Base-by-base conservation (phyloP, 768 basidiomycete genomes). In the Nevesoporus exiguus region DNA sequence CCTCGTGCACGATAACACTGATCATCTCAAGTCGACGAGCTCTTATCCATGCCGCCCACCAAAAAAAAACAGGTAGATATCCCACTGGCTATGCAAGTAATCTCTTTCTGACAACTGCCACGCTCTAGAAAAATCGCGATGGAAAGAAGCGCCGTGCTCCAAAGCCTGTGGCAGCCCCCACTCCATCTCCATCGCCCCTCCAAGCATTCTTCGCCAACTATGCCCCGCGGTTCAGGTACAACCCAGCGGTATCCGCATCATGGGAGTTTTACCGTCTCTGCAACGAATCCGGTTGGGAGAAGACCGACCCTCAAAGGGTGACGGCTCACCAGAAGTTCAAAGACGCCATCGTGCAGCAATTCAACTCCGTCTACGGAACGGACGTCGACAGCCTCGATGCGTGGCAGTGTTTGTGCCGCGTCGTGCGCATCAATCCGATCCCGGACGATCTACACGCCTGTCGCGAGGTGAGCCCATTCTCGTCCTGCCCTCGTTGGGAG, bases 251-350 rank as follows among this genome's bases (percentile, higher is more conserved):
- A 9, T 61, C 60, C 0, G 60, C 60, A 0, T 52, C 60, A 11
- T 30, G 15, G 19, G 60, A 62, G 7, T 61, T 61, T 3, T 54
- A 58, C 25, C 61, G 61, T 22, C 43, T 61, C 2, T 63, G 62
- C 31, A n/a, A 61, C 27, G 13, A 50, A 7, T 25, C 5, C 0
- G 48, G 37, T 10, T 64, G 62, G 62, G 46, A 39, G 17, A 48
- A 8, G 34, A 9, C 27, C 3, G 14, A 27, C 24, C 43, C n/a
- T 1, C 0, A 15, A 11, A 25, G 19, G 13, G 7, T 10, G 19
- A 8, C 1, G 0, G 51, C 51, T 14, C 34, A 29, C 13, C n/a
- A 17, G 9, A n/a, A n/a, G 6, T 52, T 44, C 43, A 34, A 52
- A 8, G 34, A 27, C 9, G 51, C 51, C 13, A 33, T 52, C 25